Evolutionary conservation across 768 basidiomycete genomes (phyloP).

Genomic region (Lactarius sanguifluus): DNA sequence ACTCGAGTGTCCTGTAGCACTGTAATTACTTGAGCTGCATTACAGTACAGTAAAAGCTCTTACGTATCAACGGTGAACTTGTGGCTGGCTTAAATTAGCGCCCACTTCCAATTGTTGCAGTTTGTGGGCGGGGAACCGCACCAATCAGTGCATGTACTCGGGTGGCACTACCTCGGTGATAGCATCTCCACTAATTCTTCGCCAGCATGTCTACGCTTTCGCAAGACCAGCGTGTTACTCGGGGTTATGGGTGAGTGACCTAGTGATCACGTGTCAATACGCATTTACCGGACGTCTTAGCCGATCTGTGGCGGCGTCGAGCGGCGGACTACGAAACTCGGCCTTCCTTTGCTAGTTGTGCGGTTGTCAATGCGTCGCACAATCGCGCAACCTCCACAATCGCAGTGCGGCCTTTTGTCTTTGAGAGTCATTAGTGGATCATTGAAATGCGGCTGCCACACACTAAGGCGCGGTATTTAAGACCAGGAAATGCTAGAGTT

Average conservation of each 20-base stretch:
- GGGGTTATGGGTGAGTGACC: no score
- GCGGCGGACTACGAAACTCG: not conserved
- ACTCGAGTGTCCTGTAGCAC: not conserved
- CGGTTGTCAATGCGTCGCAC: not conserved
- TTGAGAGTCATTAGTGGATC: not conserved
- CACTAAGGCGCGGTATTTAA: not conserved
- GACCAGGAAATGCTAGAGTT: not conserved
- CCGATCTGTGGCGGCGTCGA: not conserved
- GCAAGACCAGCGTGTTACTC: no score
- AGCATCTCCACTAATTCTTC: not conserved
- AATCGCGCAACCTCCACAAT: not conserved
- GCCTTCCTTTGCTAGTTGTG: not conserved
- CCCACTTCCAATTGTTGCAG: not conserved
- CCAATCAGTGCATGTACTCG: not conserved
- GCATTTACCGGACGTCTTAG: not conserved
- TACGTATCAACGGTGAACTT: not conserved
- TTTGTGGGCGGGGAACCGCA: not conserved
- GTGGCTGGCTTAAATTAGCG: not conserved
- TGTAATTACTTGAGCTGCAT: not conserved
- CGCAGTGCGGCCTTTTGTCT: not conserved
- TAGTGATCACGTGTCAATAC: not conserved
- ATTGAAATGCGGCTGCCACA: not conserved
- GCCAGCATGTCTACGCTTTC: not conserved
- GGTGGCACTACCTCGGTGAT: not conserved
- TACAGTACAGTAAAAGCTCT: not conserved